These are phyloP conservation scores for Dictyostelium firmibasis DNA, from an alignment of 78 protist genomes.

Conservation along the genomic window DNA sequence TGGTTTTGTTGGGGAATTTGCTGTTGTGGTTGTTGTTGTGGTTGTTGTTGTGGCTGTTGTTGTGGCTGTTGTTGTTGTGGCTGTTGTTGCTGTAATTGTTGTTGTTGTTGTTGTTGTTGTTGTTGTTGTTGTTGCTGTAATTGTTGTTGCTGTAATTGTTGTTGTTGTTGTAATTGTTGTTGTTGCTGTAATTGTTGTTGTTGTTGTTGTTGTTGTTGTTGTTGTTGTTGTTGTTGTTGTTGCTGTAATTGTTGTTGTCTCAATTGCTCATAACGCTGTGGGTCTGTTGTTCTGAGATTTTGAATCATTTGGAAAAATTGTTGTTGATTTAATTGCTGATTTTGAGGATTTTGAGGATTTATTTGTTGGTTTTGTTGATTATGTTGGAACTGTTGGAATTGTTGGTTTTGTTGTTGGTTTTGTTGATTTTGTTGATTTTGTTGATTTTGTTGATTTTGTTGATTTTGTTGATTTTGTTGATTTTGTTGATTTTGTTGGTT, in stretches of 20 bases:
- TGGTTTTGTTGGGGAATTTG: background rate
- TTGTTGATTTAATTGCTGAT: background rate
- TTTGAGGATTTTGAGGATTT: background rate
- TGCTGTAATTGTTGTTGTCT: background rate
- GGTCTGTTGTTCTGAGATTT: background rate
- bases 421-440: background rate
- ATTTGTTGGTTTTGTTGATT: background rate
- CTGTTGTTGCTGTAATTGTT: too few species aligned
- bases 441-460: background rate
- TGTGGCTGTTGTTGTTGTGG: too few species aligned
- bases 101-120: background rate
- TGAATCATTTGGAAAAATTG: background rate
- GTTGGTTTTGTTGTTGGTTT: background rate
- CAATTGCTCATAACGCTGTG: background rate
- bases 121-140: background rate
- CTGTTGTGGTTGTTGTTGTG: too few species aligned
- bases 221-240: background rate
- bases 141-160: background rate
- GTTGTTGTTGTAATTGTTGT: background rate
- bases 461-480: background rate
- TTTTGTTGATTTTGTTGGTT: background rate
- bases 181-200: background rate
- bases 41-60: too few species aligned
- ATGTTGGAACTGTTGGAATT: background rate
- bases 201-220: background rate